Percentiles rank a stretch among this genome's conserved stretches.
These are phyloP conservation scores for Acacia concinna DNA, from an alignment of 331 rosid species.

Conservation along the genomic window DNA sequence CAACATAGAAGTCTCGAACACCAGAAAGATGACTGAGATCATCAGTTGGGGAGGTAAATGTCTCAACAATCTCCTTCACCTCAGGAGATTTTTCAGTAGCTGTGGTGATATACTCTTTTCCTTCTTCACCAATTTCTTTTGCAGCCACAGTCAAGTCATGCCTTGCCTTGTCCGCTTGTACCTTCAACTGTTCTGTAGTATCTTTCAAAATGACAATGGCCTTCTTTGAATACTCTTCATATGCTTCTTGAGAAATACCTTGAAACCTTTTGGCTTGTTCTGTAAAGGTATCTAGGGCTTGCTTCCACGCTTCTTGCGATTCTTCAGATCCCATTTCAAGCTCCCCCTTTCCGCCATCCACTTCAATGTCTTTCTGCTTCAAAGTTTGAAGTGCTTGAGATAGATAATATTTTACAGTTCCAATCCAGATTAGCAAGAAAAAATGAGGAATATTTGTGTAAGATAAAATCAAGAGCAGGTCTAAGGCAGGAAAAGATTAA, in stretches of 20 bases:
- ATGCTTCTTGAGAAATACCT: conserved; percentile 80
- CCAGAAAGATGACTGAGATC: conserved; percentile 61
- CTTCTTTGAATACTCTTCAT: conserved; percentile 75
- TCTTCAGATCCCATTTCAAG: conserved; percentile 46
- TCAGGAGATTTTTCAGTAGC: conserved; percentile 81
- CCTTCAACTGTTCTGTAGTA: conserved; percentile 70
- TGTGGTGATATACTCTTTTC: conserved; percentile 62
- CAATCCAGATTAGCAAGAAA: conserved; percentile 8
- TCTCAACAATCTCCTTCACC: conserved; percentile 75
- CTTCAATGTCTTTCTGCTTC: conserved; percentile 60
- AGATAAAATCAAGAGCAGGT: background rate
- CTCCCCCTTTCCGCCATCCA: conserved; percentile 48
- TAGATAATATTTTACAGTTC: conserved; percentile 17
- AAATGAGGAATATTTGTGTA: background rate
- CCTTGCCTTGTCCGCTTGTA: conserved; percentile 76
- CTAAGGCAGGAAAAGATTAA: background rate
- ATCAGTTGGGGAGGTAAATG: conserved; percentile 58
- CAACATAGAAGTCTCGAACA: conserved; percentile 76
- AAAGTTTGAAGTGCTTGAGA: conserved; percentile 13
- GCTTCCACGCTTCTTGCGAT: conserved; percentile 80
- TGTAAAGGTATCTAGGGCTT: conserved; percentile 69
- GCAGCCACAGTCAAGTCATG: conserved; percentile 65
- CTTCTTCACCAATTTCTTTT: conserved; percentile 69
- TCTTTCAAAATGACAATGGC: conserved; percentile 67
- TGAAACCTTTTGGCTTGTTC: conserved; percentile 80